These are phyloP conservation scores for Coemansia sp. DNA, from an alignment of 192 early-diverging fungal genomes.

Conservation along the genomic window DNA sequence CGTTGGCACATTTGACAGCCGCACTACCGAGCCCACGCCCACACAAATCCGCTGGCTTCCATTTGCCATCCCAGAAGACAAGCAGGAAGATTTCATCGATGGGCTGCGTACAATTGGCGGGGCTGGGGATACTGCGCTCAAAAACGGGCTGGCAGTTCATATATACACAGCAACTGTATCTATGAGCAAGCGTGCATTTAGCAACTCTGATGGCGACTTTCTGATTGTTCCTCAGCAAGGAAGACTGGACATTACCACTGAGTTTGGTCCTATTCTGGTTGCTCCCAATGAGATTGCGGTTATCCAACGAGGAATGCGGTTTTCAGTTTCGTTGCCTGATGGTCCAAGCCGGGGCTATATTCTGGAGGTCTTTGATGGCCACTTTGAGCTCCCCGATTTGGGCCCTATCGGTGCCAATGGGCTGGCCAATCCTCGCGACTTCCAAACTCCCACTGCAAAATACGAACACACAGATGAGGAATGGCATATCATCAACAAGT, in stretches of 20 bases:
- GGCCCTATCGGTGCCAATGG: slow-evolving; percentile 97
- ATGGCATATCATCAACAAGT: slow-evolving; percentile 80
- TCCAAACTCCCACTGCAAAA: slow-evolving; percentile 79
- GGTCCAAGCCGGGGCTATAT: slow-evolving; percentile 88
- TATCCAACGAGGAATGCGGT: slow-evolving; percentile 90
- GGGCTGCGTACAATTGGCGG: slow-evolving; percentile 84
- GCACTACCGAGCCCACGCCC: slow-evolving; percentile 66
- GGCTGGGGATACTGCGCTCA: slow-evolving; percentile 74
- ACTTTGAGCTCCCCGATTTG: slow-evolving; percentile 93
- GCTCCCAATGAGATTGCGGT: slow-evolving; percentile 89
- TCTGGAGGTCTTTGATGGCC: slow-evolving; percentile 82
- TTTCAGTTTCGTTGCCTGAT: slow-evolving; percentile 72
- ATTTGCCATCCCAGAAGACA: slow-evolving; percentile 60
- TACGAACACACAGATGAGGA: slow-evolving; percentile 63
- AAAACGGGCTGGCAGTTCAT: slow-evolving; percentile 80
- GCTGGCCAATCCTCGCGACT: slow-evolving; percentile 92
- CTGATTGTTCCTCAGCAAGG: slow-evolving; percentile 93
- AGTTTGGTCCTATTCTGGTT: slow-evolving; percentile 81
- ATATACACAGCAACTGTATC: slow-evolving; percentile 73
- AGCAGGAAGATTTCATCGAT: slow-evolving; percentile 71
- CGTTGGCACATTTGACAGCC: slow-evolving; percentile 59
- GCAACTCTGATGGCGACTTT: slow-evolving; percentile 90
- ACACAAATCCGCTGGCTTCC: slow-evolving; percentile 93
- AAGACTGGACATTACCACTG: slow-evolving; percentile 82
- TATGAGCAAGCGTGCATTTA: slow-evolving; percentile 79